phyloP scores from a whole-genome alignment of 1,284 basidiomycete species.

The Puccinia horiana region DNA sequence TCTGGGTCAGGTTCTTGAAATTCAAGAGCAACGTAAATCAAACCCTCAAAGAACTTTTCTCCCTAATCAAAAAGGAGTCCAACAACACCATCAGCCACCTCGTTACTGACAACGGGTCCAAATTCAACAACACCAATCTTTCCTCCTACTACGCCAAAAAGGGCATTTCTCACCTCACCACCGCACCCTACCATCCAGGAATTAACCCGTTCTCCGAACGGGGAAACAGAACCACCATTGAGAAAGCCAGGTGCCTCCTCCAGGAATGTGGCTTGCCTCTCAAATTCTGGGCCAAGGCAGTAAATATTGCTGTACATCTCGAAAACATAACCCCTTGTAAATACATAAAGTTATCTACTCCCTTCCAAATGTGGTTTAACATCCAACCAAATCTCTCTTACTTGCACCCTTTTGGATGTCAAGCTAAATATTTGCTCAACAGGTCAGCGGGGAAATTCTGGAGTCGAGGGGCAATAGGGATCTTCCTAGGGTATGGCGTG shows the following conservation, averaged over 20 bases:
- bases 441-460: slow-evolving; percentile 8
- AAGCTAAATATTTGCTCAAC: slow-evolving; percentile 5
- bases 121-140: background rate
- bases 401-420: slow-evolving; percentile 17
- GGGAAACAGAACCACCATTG: background rate
- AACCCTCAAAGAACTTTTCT: background rate
- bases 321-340: too few species aligned
- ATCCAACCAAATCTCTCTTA: background rate
- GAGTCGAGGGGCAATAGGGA: background rate
- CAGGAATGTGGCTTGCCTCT: background rate
- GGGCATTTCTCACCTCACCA: slow-evolving; percentile 2
- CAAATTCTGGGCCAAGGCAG: background rate
- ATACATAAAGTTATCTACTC: background rate
- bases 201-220: background rate
- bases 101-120: background rate
- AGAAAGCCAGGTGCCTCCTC: background rate
- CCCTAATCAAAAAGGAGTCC: background rate
- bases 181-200: too few species aligned
- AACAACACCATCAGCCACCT: background rate
- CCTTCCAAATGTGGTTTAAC: background rate
- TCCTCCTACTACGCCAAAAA: background rate
- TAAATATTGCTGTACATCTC: background rate
- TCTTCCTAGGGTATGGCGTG: slow-evolving; percentile 8
- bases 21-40: background rate
- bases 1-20: slow-evolving; percentile 13